These are phyloP conservation scores for Suillus lakei DNA, from an alignment of 768 basidiomycete genomes.

Conservation along the genomic window DNA sequence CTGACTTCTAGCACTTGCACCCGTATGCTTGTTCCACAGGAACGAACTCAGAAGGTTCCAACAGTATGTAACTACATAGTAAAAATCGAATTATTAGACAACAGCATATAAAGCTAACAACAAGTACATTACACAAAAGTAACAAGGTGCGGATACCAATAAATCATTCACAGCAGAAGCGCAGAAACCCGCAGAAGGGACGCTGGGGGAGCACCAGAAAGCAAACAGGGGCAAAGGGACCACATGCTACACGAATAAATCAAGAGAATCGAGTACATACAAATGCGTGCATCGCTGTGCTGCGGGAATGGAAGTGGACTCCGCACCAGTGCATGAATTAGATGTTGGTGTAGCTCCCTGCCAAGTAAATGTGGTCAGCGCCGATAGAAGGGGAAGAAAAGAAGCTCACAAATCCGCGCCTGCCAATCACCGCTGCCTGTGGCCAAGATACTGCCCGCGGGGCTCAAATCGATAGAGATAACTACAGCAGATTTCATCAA, in stretches of 20 bases:
- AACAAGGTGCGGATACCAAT: neutral
- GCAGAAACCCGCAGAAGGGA: neutral
- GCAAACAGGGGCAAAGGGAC: neutral
- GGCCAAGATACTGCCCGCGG: constrained; percentile 34
- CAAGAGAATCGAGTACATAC: constrained; percentile 1
- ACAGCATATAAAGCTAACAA: constrained; percentile 3
- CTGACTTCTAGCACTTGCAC: neutral
- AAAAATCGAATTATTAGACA: neutral
- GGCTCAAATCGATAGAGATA: constrained; percentile 43
- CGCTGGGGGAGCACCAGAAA: neutral
- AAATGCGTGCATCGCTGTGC: neutral
- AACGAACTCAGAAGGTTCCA: neutral
- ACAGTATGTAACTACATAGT: neutral
- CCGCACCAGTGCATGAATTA: neutral
- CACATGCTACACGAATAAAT: neutral
- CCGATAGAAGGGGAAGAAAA: constrained; percentile 15
- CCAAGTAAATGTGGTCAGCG: neutral
- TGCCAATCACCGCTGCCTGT: constrained; percentile 43
- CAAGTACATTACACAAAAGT: constrained; percentile 6
- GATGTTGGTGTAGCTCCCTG: constrained; percentile 10
- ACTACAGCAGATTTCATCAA: constrained; percentile 24
- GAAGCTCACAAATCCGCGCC: constrained; percentile 42
- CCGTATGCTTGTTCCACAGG: neutral
- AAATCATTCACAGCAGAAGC: constrained; percentile 2
- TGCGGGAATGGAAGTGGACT: constrained; percentile 2